Percentiles rank a stretch among this genome's conserved stretches.
These are phyloP conservation scores for Aureobasidium subglaciale DNA, from an alignment of 2,329 filamentous ascomycete genomes.

Conservation along the genomic window DNA sequence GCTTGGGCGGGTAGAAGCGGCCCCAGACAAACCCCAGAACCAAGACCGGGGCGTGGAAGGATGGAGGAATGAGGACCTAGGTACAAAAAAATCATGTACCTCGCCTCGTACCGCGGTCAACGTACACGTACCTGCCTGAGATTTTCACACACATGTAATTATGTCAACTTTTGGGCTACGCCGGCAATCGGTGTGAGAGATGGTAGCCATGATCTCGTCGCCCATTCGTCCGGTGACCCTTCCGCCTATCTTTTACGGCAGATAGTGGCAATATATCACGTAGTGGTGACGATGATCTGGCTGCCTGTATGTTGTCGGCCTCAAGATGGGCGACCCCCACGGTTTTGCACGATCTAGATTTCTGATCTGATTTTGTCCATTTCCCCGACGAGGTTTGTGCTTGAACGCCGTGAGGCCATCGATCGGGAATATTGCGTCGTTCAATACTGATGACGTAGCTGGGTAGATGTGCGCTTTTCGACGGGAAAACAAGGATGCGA, in stretches of 20 bases:
- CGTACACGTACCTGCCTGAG: neutral
- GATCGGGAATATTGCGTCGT: neutral
- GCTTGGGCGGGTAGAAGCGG: constrained; percentile 3
- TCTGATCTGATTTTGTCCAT: neutral
- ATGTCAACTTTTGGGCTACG: neutral
- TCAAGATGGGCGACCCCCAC: neutral
- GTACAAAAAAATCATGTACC: neutral
- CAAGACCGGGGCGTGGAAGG: neutral
- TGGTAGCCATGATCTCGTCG: neutral
- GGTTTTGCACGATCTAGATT: neutral
- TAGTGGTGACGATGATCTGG: neutral
- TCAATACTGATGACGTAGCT: neutral
- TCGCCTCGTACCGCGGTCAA: neutral
- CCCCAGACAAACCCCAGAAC: neutral
- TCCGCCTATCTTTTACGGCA: neutral
- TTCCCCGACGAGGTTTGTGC: neutral
- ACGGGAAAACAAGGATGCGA: neutral
- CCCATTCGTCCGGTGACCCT: neutral
- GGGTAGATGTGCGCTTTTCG: neutral
- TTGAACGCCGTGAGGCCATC: neutral
- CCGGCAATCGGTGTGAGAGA: neutral
- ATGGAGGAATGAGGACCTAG: neutral
- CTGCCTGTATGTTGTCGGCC: neutral
- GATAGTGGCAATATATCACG: constrained; percentile 3
- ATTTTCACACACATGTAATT: neutral